These are phyloP conservation scores for Brassica juncea DNA, from an alignment of 345 rosid genomes.

Conservation along the genomic window DNA sequence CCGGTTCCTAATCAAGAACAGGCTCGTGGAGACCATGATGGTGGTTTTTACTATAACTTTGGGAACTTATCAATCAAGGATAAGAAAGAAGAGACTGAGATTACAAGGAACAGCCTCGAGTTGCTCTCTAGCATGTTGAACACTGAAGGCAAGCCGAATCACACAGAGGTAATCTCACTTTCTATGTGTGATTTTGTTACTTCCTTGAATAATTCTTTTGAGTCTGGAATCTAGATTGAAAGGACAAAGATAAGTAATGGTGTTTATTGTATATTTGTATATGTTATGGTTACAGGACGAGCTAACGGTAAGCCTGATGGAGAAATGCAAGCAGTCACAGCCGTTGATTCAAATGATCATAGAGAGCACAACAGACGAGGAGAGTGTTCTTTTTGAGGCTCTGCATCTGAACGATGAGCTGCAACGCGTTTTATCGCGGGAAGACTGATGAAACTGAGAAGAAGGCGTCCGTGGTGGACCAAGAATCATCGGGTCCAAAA, in stretches of 20 bases:
- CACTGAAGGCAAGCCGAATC: conserved; percentile 53
- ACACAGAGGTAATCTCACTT: conserved; percentile 43
- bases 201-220: no score
- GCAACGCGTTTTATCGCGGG: conserved; percentile 51
- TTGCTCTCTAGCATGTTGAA: conserved; percentile 77
- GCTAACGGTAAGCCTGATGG: conserved; percentile 62
- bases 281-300: conserved; percentile 59
- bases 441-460: conserved; percentile 28
- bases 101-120: conserved; percentile 70
- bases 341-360: conserved; percentile 68
- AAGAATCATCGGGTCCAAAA: conserved; percentile 32
- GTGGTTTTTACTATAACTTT: conserved; percentile 40
- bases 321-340: conserved; percentile 77
- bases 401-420: conserved; percentile 74
- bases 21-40: conserved; percentile 32
- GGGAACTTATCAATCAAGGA: conserved; percentile 53
- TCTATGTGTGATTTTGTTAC: background rate
- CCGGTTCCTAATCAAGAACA: conserved; percentile 49
- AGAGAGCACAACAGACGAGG: conserved; percentile 73
- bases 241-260: no score
- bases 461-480: conserved; percentile 21
- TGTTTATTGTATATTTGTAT: background rate
- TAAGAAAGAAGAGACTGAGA: conserved; percentile 61
- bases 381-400: conserved; percentile 78
- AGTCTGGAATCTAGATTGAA: no score